Base-by-base conservation (phyloP, 805 yeast species). In the Lipomyces mesembrius region DNA sequence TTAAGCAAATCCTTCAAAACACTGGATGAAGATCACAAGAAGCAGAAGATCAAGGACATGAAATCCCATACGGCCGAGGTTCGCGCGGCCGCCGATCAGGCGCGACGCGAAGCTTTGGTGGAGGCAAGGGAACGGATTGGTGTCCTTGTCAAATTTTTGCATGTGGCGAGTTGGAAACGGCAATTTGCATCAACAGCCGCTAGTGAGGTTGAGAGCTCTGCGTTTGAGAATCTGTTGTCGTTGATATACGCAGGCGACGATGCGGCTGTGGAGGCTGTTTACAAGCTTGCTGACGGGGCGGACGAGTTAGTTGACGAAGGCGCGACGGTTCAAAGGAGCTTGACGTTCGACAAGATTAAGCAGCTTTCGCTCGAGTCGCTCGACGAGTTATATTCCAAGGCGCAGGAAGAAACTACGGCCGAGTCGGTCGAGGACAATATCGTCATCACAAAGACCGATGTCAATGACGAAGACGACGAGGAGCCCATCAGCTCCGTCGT, bases 161-260 rank as follows among this genome's bases (percentile, higher is more conserved):
- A 78, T 43, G 73, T 74, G 17, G 79, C 78, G 9, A 75, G 79
- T 32, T 67, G 74, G 72, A 76, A 74, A 69, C 72, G 79, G n/a
- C 76, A 75, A 62, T 60, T 72, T 46, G 56, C 58, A 9, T 29
- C 65, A 8, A 64, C 69, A 11, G 70, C 57, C 52, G 60, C 66
- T 3, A 59, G 70, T 3, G 71, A 70, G 11, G 69, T 65, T 2
- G 78, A 70, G 49, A 64, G 62, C 22, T 61, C 62, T 34, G 74
- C 78, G 3, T 69, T 78, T 51, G 79, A 77, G 66, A 64, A 63
- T 29, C 66, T 79, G 62, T 68, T 78, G 58, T 73, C 71, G 43
- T 56, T 64, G 58, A 70, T 78, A 17, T 78, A 78, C 59, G 60
- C 59, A 2, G 80, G 78, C 12, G 78, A 78, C 54, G 79, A 76